Evolutionary conservation across 345 rosid species (phyloP).

Genomic region (Eutrema yunnanense): DNA sequence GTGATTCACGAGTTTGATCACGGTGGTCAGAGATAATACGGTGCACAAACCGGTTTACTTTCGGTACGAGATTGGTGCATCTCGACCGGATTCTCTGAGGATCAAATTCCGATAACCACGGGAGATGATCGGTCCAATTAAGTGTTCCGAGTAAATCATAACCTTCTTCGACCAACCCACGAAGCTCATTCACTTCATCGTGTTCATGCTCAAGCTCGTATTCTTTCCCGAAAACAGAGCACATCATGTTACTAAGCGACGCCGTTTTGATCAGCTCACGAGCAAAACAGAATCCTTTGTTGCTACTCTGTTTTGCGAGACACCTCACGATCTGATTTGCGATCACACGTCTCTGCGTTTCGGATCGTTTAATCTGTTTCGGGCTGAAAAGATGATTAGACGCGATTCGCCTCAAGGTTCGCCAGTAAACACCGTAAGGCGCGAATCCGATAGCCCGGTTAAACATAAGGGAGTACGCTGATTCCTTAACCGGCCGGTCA

Average conservation of each 20-base stretch:
- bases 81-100: constrained; percentile 60
- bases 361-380: constrained; percentile 46
- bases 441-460: constrained; percentile 76
- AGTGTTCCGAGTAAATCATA: constrained; percentile 54
- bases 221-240: constrained; percentile 58
- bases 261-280: constrained; percentile 58
- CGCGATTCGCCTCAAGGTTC: constrained; percentile 57
- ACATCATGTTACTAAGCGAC: constrained; percentile 70
- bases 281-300: constrained; percentile 20
- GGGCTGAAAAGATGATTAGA: constrained; percentile 60
- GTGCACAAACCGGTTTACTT: constrained; percentile 57
- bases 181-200: constrained; percentile 41
- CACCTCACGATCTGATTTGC: constrained; percentile 44
- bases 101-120: constrained; percentile 56
- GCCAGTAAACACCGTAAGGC: constrained; percentile 69
- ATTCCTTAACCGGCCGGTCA: constrained; percentile 75
- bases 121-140: constrained; percentile 72
- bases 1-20: constrained; percentile 20
- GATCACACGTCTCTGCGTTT: constrained; percentile 38
- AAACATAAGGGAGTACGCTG: constrained; percentile 69
- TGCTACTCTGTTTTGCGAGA: constrained; percentile 12
- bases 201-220: constrained; percentile 35
- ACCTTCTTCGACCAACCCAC: constrained; percentile 61
- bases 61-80: constrained; percentile 55
- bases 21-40: constrained; percentile 54